Base-by-base conservation (phyloP, 1,139 yeast species). In the Pichia sp. region DNA sequence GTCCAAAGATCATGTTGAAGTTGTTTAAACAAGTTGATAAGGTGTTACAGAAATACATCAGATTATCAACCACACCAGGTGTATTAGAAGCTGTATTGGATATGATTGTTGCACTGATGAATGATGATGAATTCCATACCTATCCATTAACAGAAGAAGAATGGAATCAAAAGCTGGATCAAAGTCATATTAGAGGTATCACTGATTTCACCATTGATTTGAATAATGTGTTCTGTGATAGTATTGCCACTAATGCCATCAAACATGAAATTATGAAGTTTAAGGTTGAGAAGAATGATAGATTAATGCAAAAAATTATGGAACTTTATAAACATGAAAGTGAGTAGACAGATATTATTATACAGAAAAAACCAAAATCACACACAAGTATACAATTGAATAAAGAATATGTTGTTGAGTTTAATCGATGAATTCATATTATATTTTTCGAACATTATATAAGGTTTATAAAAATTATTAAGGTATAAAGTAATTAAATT, bases 61-160 rank as follows among this genome's bases (percentile, higher is more conserved):
- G 50, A 8, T 46, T 53, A 10, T 50, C 63, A 1, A 46, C 57
- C 4, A 56, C 61, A 1, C 45, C 59, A 0, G 44, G 51, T 11
- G 42, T 62, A 27, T 38, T 62, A 38, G 58, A 60, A 31, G 42
- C 42, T 8, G 57, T 58, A 4, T 48, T 61, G 46, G 52, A 53
- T 20, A 50, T 61, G 41, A 38, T 57, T 32, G 55, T 57, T 9
- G 44, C 44, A 6, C 46, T 61, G 46, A 48, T 63, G 38, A 36
- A 48, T 4, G 30, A 44, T 34, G 53, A 60, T 3, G 56, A 55
- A 19, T 62, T 51, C 47, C n/a, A 34, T 10, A 17, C 10, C 4
- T 28, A 35, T 22, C 28, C 35, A 32, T 14, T 40, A 11, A 9
- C 8, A 32, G 46, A 44, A 24, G 21, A 22, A 27, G 38, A 34